Percentiles rank a stretch among this genome's conserved stretches.
These are phyloP conservation scores for Suhomyces sp. DNA, from an alignment of 805 yeast genomes.

Conservation along the genomic window DNA sequence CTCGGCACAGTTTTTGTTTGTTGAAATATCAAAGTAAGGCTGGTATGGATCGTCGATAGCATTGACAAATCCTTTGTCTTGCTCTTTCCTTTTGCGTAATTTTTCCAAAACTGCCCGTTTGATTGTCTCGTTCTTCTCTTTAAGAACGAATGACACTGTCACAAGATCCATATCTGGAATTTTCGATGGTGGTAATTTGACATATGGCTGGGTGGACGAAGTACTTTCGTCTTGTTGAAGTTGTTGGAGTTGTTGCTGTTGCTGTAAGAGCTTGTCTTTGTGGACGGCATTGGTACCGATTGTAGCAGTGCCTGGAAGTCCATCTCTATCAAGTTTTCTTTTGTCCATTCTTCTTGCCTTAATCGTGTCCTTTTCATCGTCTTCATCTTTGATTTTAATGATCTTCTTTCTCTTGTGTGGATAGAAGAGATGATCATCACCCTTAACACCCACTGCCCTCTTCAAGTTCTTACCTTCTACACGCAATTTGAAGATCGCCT, in stretches of 20 bases:
- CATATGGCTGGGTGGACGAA: constrained; percentile 67
- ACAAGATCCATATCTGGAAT: constrained; percentile 90
- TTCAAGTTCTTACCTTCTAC: constrained; percentile 69
- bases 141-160: constrained; percentile 71
- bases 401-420: constrained; percentile 70
- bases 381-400: constrained; percentile 33
- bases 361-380: constrained; percentile 26
- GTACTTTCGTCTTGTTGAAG: constrained; percentile 7
- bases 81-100: constrained; percentile 65
- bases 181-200: constrained; percentile 82
- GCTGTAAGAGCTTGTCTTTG: constrained; percentile 11
- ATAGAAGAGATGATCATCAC: constrained; percentile 79
- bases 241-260: constrained; percentile 9
- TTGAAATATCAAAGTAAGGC: constrained; percentile 71
- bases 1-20: constrained; percentile 49
- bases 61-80: constrained; percentile 76
- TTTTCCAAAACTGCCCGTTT: constrained; percentile 84
- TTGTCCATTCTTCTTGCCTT: constrained; percentile 22
- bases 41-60: constrained; percentile 82
- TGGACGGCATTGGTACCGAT: constrained; percentile 12
- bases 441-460: constrained; percentile 70
- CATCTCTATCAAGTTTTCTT: constrained; percentile 19
- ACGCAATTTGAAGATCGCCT: constrained; percentile 68
- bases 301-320: constrained; percentile 9
- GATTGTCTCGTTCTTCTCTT: constrained; percentile 74